Conservation (phyloP, 2,329 filamentous ascomycete genomes). For the Magnaporthiopsis rhizophila region DNA sequence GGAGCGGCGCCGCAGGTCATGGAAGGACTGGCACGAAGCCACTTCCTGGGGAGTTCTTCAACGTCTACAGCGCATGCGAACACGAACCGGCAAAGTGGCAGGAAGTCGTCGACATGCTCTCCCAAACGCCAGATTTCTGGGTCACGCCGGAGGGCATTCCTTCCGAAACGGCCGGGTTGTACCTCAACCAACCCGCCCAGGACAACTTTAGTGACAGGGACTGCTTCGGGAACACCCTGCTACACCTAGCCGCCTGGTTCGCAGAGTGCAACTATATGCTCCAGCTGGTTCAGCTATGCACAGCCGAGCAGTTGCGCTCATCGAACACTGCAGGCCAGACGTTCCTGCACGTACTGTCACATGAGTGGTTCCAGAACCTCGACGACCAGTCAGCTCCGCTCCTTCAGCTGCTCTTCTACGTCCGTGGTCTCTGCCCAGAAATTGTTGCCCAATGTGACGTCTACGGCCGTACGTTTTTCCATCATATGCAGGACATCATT, state of each 20-base stretch:
- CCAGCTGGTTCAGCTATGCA: conserved; percentile 20
- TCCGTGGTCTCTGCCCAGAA: conserved; percentile 16
- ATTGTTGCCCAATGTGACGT: conserved; percentile 25
- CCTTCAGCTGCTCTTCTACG: conserved; percentile 18
- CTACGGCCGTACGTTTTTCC: conserved; percentile 47
- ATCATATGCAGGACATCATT: conserved; percentile 29
- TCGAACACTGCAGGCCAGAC: conserved; percentile 40
- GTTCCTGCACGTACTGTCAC: conserved; percentile 36
- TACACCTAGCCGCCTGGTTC: conserved; percentile 38
- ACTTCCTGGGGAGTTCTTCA: conserved; percentile 43
- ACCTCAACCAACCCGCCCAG: conserved; percentile 15
- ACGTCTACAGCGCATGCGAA: conserved; percentile 14
- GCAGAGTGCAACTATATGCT: conserved; percentile 18
- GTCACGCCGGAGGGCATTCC: conserved; percentile 20
- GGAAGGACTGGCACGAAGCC: conserved; percentile 19
- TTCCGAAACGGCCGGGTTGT: conserved; percentile 17
- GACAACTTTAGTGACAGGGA: conserved; percentile 25
- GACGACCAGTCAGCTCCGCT: conserved; percentile 17
- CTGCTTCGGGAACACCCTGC: conserved; percentile 37
- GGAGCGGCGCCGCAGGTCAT: conserved; percentile 6
- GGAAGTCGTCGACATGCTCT: conserved; percentile 20
- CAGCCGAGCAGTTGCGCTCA: conserved; percentile 16
- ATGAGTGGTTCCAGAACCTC: conserved; percentile 24
- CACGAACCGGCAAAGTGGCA: conserved; percentile 18
- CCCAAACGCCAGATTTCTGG: conserved; percentile 17